These are phyloP conservation scores for Phlebiopsis flavidoalba DNA, from an alignment of 768 basidiomycete species.

Conservation along the genomic window DNA sequence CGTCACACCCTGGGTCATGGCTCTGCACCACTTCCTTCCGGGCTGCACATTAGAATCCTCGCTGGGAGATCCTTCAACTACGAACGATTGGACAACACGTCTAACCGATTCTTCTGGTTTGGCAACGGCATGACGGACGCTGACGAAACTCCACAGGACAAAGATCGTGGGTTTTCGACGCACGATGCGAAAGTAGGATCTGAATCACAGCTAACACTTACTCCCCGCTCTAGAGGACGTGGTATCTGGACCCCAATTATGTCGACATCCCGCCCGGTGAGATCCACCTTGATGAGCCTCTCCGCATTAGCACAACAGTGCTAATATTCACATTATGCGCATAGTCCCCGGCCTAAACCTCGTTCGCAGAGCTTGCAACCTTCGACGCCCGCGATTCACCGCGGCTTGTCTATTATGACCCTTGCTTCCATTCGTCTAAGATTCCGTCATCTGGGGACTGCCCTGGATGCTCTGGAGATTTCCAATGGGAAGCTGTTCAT, in stretches of 20 bases:
- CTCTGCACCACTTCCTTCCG: slow-evolving; percentile 44
- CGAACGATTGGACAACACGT: slow-evolving; percentile 36
- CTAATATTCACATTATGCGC: neutral
- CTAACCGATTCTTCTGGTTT: slow-evolving; percentile 53
- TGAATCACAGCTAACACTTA: too few relatives aligned
- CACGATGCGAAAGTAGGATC: neutral
- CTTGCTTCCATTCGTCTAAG: too few relatives aligned
- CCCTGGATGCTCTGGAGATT: too few relatives aligned
- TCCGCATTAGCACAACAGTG: neutral
- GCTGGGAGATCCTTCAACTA: slow-evolving; percentile 67
- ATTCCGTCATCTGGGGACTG: too few relatives aligned
- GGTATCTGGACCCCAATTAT: neutral
- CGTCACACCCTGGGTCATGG: slow-evolving; percentile 38
- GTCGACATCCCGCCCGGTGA: neutral
- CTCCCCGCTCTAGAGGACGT: neutral
- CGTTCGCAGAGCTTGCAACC: neutral
- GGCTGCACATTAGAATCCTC: slow-evolving; percentile 46
- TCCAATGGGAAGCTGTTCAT: too few relatives aligned
- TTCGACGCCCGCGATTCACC: neutral
- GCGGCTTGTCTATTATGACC: too few relatives aligned
- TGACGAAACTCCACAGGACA: slow-evolving; percentile 39
- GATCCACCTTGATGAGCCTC: neutral
- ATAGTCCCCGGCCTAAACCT: neutral
- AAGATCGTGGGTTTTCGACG: slow-evolving; percentile 23
- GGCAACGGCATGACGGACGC: slow-evolving; percentile 57